Evolutionary conservation across 805 yeast species (phyloP).

Genomic region (Barnettozyma californica): DNA sequence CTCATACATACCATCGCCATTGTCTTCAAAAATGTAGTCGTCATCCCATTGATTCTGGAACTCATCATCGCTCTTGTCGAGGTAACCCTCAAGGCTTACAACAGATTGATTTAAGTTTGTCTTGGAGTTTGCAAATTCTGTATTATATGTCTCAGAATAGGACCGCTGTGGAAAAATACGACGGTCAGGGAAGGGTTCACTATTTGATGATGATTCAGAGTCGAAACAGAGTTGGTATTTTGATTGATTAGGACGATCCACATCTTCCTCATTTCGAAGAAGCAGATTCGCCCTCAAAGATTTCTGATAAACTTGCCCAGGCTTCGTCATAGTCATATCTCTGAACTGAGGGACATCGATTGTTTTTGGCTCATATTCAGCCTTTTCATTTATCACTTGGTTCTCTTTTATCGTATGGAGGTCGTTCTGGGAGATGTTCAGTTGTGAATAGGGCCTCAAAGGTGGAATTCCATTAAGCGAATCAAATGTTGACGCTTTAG

Average conservation of each 20-base stretch:
- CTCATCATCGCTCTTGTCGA: background rate
- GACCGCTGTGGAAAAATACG: background rate
- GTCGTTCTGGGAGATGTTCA: background rate
- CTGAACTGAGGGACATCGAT: slow-evolving; percentile 6
- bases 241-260: background rate
- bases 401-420: background rate
- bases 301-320: slow-evolving; percentile 4
- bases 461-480: slow-evolving; percentile 2
- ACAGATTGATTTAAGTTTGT: background rate
- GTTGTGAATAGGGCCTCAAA: slow-evolving; percentile 5
- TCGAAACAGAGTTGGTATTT: background rate
- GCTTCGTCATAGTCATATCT: slow-evolving; percentile 5
- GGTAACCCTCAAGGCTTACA: background rate
- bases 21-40: background rate
- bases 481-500: slow-evolving; percentile 6
- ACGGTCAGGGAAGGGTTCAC: background rate
- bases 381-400: background rate
- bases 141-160: background rate
- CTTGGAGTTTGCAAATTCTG: slow-evolving; percentile 1
- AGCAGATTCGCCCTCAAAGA: background rate
- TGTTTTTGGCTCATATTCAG: background rate
- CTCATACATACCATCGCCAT: background rate
- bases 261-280: background rate
- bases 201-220: background rate
- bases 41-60: background rate